Conservation (phyloP, 106 monocot species). For the Dendrobium officinale region DNA sequence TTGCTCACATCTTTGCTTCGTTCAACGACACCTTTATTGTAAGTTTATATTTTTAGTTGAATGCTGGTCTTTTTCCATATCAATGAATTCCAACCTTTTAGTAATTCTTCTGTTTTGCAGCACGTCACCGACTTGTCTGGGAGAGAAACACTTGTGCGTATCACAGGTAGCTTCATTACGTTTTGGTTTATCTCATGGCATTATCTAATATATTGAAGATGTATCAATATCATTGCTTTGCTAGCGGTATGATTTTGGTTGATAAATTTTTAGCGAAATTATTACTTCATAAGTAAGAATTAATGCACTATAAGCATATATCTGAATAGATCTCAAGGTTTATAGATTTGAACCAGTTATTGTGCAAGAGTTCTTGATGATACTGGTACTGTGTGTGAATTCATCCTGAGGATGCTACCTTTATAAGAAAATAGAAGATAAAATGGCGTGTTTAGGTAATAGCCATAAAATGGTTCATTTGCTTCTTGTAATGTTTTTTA, state of each 20-base stretch:
- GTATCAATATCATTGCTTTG: too few relatives aligned
- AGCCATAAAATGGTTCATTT: not conserved
- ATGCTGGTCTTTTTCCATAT: too few relatives aligned
- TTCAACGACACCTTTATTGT: constrained; percentile 96
- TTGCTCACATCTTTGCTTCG: constrained; percentile 86
- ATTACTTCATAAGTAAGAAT: not conserved
- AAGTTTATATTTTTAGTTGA: not conserved
- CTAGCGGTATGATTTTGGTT: not conserved
- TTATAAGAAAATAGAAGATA: too few relatives aligned
- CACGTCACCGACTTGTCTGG: constrained; percentile 48
- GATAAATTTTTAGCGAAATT: not conserved
- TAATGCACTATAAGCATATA: not conserved
- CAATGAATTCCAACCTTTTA: too few relatives aligned
- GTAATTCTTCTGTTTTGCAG: constrained; percentile 13
- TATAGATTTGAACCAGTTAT: not conserved
- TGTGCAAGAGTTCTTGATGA: not conserved
- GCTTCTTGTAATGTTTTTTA: not conserved
- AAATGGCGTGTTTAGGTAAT: not conserved
- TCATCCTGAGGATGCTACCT: not conserved
- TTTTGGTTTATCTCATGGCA: too few relatives aligned
- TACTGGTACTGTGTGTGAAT: not conserved
- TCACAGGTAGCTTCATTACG: constrained; percentile 29
- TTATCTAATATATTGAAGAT: too few relatives aligned
- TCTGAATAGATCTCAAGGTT: not conserved
- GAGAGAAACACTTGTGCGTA: constrained; percentile 45